phyloP scores from a whole-genome alignment of 2,329 filamentous ascomycete genomes.

The Phaeosphaeria sp. region DNA sequence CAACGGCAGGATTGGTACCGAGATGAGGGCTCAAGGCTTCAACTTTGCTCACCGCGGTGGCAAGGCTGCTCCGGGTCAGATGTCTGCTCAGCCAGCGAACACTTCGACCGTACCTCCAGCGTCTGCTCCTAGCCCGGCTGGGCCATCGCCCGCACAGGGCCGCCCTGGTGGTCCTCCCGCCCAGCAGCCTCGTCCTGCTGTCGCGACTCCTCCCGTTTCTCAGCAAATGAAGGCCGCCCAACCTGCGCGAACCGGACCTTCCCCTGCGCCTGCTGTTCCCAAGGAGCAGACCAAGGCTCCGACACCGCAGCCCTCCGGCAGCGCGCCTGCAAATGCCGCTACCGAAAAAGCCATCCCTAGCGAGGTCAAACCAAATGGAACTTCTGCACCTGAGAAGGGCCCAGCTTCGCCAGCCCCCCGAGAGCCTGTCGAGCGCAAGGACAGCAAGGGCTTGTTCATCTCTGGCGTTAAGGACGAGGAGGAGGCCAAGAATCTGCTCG shows the following conservation, averaged over 20 bases:
- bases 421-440: constrained; percentile 63
- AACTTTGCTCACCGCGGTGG: constrained; percentile 96
- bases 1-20: constrained; percentile 92
- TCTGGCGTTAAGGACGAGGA: constrained; percentile 85
- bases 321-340: constrained; percentile 41
- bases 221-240: constrained; percentile 49
- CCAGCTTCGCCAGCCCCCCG: constrained; percentile 49
- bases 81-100: constrained; percentile 42
- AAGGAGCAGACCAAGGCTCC: constrained; percentile 58
- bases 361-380: constrained; percentile 59
- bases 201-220: constrained; percentile 45
- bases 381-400: constrained; percentile 49
- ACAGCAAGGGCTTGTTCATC: constrained; percentile 87
- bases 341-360: constrained; percentile 50
- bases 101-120: constrained; percentile 44
- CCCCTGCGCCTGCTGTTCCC: constrained; percentile 49
- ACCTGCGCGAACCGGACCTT: constrained; percentile 48
- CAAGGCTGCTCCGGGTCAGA: constrained; percentile 62
- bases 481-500: constrained; percentile 80
- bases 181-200: constrained; percentile 42
- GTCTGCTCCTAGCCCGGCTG: constrained; percentile 47
- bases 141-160: constrained; percentile 43
- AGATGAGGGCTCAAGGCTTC: constrained; percentile 98
- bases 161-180: constrained; percentile 40
- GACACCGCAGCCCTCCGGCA: constrained; percentile 55